These are phyloP conservation scores for Apocynum venetum DNA, from an alignment of 257 asterid genomes.

Conservation along the genomic window DNA sequence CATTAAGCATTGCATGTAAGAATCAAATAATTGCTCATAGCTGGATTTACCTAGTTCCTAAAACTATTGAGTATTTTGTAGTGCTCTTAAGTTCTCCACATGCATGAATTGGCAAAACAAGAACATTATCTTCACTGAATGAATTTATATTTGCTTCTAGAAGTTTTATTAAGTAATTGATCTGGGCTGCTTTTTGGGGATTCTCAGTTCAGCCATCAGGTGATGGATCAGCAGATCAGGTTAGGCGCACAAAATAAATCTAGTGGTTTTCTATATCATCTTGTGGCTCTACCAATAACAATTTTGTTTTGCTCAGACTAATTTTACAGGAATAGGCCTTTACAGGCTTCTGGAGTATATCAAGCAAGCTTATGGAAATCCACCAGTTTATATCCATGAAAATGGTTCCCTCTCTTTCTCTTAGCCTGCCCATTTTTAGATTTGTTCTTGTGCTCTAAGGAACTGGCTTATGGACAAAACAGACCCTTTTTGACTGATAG, in stretches of 20 bases:
- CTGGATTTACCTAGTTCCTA: background rate
- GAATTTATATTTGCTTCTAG: background rate
- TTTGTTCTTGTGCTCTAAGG: background rate
- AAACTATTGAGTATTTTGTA: too few relatives aligned
- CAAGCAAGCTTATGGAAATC: slow-evolving; percentile 48
- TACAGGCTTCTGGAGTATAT: slow-evolving; percentile 31
- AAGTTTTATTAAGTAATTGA: background rate
- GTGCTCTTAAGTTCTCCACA: background rate
- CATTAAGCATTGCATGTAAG: slow-evolving; percentile 20
- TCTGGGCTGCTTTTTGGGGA: background rate
- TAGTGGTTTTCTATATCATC: background rate
- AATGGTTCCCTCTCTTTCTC: slow-evolving; percentile 23
- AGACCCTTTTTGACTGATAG: too few relatives aligned
- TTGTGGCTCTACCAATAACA: background rate
- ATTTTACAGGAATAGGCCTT: slow-evolving; percentile 35
- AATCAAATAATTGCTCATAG: slow-evolving; percentile 1
- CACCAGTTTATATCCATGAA: slow-evolving; percentile 47
- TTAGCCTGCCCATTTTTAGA: background rate
- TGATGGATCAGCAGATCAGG: slow-evolving; percentile 6
- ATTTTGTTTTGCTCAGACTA: slow-evolving; percentile 14
- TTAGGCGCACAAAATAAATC: background rate
- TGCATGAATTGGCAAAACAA: background rate
- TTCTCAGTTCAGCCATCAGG: background rate
- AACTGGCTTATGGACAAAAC: background rate
- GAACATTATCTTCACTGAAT: background rate